Evolutionary conservation across 164 flowering plant genomes (phyloP).

Genomic region (Vitis rotundifolia): DNA sequence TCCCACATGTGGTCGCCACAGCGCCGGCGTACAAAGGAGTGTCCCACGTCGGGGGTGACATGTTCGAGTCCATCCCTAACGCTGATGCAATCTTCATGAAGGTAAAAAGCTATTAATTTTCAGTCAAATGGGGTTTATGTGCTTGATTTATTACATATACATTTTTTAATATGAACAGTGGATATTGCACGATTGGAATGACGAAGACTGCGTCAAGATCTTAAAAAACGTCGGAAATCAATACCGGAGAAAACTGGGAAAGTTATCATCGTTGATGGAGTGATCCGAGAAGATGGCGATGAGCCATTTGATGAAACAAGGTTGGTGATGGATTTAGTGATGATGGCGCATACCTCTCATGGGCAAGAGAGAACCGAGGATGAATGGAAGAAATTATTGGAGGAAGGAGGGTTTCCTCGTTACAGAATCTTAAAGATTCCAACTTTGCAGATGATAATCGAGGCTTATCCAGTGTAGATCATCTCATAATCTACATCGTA

Average conservation of each 20-base stretch:
- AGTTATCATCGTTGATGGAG: conserved; percentile 35
- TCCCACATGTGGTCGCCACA: conserved; percentile 43
- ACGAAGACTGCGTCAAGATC: conserved; percentile 44
- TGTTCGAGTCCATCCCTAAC: conserved; percentile 43
- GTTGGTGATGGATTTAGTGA: conserved; percentile 29
- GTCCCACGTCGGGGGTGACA: conserved; percentile 43
- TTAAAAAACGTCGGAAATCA: conserved; percentile 35
- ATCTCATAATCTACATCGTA: no score
- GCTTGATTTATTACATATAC: not conserved
- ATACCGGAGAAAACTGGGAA: conserved; percentile 34
- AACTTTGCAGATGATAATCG: conserved; percentile 33
- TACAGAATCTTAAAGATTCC: conserved; percentile 34
- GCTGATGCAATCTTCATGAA: conserved; percentile 49
- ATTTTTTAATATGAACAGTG: conserved; percentile 20
- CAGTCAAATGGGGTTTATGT: no score
- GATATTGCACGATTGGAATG: conserved; percentile 50
- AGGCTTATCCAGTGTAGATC: conserved; percentile 33
- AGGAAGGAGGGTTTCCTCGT: conserved; percentile 36
- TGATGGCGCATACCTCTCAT: conserved; percentile 28
- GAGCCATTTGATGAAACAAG: conserved; percentile 21
- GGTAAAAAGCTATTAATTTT: conserved; percentile 17
- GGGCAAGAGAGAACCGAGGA: conserved; percentile 44
- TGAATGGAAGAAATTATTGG: conserved; percentile 38
- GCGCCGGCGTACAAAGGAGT: conserved; percentile 38
- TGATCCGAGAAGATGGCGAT: conserved; percentile 23